Base-by-base conservation (phyloP, 768 basidiomycete genomes). In the Leucosporidium yakuticum region DNA sequence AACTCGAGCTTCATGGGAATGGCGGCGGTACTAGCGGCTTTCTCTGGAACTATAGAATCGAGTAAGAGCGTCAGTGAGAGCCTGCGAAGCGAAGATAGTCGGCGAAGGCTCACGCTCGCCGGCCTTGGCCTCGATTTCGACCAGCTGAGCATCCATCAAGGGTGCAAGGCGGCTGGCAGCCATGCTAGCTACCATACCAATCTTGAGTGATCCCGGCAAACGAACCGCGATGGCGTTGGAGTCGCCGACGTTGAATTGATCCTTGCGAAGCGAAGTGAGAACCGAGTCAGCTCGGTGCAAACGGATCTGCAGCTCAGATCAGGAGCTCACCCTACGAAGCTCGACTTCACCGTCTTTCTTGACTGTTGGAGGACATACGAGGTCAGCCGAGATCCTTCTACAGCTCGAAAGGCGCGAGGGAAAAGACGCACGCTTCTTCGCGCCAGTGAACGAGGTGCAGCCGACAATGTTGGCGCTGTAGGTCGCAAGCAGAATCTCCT, bases 191-290 rank as follows among this genome's bases (percentile, higher is more conserved):
- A 70, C 23, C 50, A 31, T 63, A 8, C 72, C 72, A 39, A 73
- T 58, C 21, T 63, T 54, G 14, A 15, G 11, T 15, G 48, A 50
- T 0, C 72, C 72, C 20, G 49, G 29, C 12, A 70, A 62, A 4
- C 72, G 48, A 0, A 69, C 72, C 44, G 68, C 72, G 54, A 73
- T 68, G 8, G 72, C 72, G 59, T 73, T 70, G 25, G 27, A 48
- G 67, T 73, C 72, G 20, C 49, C 31, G 4, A 67, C 60, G 57
- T 73, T 73, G 61, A 60, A 27, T 19, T 64, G 64, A 31, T 73
- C 72, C 71, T 73, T 31, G 25, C 29, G 34, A 23, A 49, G 48
- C 17, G 23, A 58, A 56, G 17, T 7, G 27, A 8, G 47, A 6
- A 25, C n/a, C 19, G 27, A 29, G 29, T 27, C 29, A 29, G 60